Evolutionary conservation across 2,329 filamentous ascomycete genomes (phyloP).

Genomic region (Camptophora hylomeconis): DNA sequence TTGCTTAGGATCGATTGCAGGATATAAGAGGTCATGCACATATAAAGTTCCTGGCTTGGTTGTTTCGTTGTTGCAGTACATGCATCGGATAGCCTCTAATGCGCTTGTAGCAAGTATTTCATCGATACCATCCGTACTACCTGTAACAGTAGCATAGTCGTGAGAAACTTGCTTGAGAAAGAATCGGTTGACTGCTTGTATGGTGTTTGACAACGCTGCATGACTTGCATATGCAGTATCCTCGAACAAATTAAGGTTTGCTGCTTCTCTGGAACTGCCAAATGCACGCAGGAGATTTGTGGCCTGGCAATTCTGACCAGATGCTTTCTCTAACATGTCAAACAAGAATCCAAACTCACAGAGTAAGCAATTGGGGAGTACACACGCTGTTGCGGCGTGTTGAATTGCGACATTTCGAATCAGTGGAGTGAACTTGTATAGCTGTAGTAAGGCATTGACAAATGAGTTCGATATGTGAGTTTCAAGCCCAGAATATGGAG

Average conservation of each 20-base stretch:
- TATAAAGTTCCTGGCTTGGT: slow-evolving; percentile 65
- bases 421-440: slow-evolving; percentile 80
- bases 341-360: slow-evolving; percentile 93
- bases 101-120: slow-evolving; percentile 41
- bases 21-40: slow-evolving; percentile 74
- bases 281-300: slow-evolving; percentile 89
- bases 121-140: slow-evolving; percentile 54
- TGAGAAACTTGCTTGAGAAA: slow-evolving; percentile 66
- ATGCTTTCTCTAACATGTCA: slow-evolving; percentile 95
- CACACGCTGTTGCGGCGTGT: slow-evolving; percentile 75
- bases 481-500: slow-evolving; percentile 78
- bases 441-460: slow-evolving; percentile 79
- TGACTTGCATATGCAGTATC: slow-evolving; percentile 55
- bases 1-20: slow-evolving; percentile 38
- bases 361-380: slow-evolving; percentile 70
- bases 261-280: slow-evolving; percentile 66
- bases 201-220: slow-evolving; percentile 62
- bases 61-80: slow-evolving; percentile 77
- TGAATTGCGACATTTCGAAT: slow-evolving; percentile 78
- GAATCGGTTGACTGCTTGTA: slow-evolving; percentile 77
- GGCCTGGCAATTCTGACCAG: slow-evolving; percentile 86
- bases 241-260: slow-evolving; percentile 68
- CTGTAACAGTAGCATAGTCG: slow-evolving; percentile 59
- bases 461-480: slow-evolving; percentile 97
- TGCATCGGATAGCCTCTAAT: slow-evolving; percentile 56